These are phyloP conservation scores for Naumovozyma dairenensis DNA, from an alignment of 805 yeast species.

Conservation along the genomic window DNA sequence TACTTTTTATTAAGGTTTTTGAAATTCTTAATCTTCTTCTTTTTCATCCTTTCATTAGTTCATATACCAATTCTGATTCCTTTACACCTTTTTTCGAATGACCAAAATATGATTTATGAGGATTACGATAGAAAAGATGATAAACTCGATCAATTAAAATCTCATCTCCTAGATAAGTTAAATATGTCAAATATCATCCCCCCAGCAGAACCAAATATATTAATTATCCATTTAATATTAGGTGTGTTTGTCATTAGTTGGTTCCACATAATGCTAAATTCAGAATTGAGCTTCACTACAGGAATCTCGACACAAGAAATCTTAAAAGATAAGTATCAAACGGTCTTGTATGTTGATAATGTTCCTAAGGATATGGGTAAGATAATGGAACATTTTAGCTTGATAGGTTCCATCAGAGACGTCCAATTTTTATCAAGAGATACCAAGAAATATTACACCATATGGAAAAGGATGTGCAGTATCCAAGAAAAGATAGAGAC, in stretches of 20 bases:
- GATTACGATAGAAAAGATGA: neutral
- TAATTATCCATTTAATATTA: slow-evolving; percentile 56
- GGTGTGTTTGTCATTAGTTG: slow-evolving; percentile 43
- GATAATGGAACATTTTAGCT: slow-evolving; percentile 16
- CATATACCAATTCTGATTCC: slow-evolving; percentile 56
- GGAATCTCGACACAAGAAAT: slow-evolving; percentile 38
- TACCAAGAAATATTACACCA: slow-evolving; percentile 29
- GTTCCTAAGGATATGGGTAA: slow-evolving; percentile 32
- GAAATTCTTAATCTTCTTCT: slow-evolving; percentile 40
- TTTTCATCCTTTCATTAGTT: slow-evolving; percentile 41
- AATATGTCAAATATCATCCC: slow-evolving; percentile 64
- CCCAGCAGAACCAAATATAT: slow-evolving; percentile 18
- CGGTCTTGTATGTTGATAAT: slow-evolving; percentile 35
- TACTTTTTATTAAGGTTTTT: slow-evolving; percentile 63
- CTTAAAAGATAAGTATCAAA: slow-evolving; percentile 22
- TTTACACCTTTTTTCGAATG: slow-evolving; percentile 37
- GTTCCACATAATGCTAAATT: slow-evolving; percentile 46
- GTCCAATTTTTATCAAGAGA: slow-evolving; percentile 50
- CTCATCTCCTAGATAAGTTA: slow-evolving; percentile 41
- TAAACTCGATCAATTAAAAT: slow-evolving; percentile 2
- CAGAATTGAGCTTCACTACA: slow-evolving; percentile 44
- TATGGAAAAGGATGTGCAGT: slow-evolving; percentile 24
- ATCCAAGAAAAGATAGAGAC: slow-evolving; percentile 32
- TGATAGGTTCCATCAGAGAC: slow-evolving; percentile 40
- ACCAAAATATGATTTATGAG: slow-evolving; percentile 2